Base-by-base conservation (phyloP, 257 asterid genomes). In the Plantago elongata region DNA sequence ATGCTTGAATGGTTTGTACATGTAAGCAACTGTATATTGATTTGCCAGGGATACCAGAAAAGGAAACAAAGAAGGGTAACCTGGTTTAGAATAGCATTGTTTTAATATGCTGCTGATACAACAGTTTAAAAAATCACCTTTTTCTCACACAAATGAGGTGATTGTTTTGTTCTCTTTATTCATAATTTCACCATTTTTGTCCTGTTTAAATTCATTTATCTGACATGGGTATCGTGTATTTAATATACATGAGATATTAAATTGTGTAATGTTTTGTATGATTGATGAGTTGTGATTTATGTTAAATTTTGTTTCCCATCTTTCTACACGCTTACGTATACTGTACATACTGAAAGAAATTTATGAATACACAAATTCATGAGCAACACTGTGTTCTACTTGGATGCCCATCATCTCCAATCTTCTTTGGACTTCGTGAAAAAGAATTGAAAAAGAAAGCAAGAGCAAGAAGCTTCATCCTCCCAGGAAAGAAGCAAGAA, bases 21-120 rank as follows among this genome's bases (percentile, higher is more conserved):
- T 72, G 54, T 70, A 54, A 27, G 63, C 73, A 57, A 65, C 73
- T 80, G 90, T 84, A 84, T 78, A 79, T 84, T 73, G 81, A 49
- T 75, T 72, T 63, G 70, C 71, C 70, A 51, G 71, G 67, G 78
- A 75, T 54, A 14, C 59, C 17, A 62, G 77, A 65, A 76, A 68
- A 57, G 72, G 72, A 74, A 63, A 62, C 61, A 66, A 59, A 62
- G 60, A 58, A 12, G 75, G 65, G 60, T 66, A 22, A 76, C 63
- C 72, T 75, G 76, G 79, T 78, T 65, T 80, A 78, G 77, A 77
- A 71, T 73, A 60, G 69, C 62, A 72, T 69, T 76, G 70, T 73
- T 75, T 68, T 70, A 60, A 60, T 80, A 50, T 78, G 75, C 72
- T 73, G 68, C 72, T 64, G 14, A 48, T 62, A 55, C 69, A 62